Conservation (phyloP, 768 basidiomycete genomes). For the Hebeloma cylindrosporum region DNA sequence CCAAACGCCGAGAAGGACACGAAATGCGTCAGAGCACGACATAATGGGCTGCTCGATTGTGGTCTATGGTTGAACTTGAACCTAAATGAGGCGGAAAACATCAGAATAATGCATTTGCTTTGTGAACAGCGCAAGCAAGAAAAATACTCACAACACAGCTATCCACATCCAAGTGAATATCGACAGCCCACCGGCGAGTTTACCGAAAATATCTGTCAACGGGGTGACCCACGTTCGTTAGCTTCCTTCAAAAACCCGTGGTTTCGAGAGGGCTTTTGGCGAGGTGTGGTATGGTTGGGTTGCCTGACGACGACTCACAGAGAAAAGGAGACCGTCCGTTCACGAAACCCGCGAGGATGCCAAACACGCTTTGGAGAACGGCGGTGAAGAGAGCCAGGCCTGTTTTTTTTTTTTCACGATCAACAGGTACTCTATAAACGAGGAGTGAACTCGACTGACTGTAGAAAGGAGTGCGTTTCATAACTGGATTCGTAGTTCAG, state of each 20-base stretch:
- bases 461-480: slow-evolving; percentile 32
- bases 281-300: no score
- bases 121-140: neutral
- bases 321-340: slow-evolving; percentile 32
- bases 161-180: slow-evolving; percentile 36
- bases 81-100: slow-evolving; percentile 16
- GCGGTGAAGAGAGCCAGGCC: slow-evolving; percentile 34
- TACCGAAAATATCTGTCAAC: slow-evolving; percentile 32
- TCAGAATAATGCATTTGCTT: no score
- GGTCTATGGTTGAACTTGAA: slow-evolving; percentile 31
- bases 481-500: slow-evolving; percentile 9
- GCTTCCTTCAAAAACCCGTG: neutral
- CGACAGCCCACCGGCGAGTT: slow-evolving; percentile 30
- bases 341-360: slow-evolving; percentile 32
- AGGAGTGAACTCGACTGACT: slow-evolving; percentile 21
- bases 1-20: slow-evolving; percentile 30
- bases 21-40: slow-evolving; percentile 33
- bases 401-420: slow-evolving; percentile 8
- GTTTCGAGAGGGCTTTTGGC: no score
- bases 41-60: slow-evolving; percentile 29
- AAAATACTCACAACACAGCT: slow-evolving; percentile 28
- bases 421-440: no score
- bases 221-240: neutral
- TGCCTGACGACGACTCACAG: slow-evolving; percentile 20
- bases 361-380: slow-evolving; percentile 33